Percentiles rank a stretch among this genome's conserved stretches.
phyloP scores from a whole-genome alignment of 768 basidiomycete species.

The Serpula lacrymans region DNA sequence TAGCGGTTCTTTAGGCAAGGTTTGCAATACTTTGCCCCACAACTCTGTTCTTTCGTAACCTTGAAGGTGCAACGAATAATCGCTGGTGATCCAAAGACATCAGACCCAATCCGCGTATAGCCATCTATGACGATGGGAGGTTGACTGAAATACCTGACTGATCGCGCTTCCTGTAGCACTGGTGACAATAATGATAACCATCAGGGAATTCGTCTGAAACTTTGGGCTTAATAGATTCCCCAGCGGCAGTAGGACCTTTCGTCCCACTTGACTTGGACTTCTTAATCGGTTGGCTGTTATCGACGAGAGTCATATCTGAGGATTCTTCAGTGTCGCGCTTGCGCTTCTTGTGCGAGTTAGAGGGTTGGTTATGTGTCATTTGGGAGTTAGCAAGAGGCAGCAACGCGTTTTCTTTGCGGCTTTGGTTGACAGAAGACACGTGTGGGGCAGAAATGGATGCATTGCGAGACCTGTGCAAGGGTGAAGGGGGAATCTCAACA shows the following conservation, averaged over 20 bases:
- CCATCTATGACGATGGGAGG: slow-evolving; percentile 6
- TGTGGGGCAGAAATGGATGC: slow-evolving; percentile 17
- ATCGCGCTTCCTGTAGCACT: slow-evolving; percentile 64
- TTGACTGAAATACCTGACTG: slow-evolving; percentile 32
- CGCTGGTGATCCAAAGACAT: too few relatives aligned
- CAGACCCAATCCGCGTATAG: slow-evolving; percentile 4
- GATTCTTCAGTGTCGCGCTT: slow-evolving; percentile 35
- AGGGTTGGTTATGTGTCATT: slow-evolving; percentile 25
- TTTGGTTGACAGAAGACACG: slow-evolving; percentile 23
- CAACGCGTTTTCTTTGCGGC: slow-evolving; percentile 44
- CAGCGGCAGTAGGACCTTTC: slow-evolving; percentile 12
- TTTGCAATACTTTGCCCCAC: slow-evolving; percentile 59
- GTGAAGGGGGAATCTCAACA: slow-evolving; percentile 57
- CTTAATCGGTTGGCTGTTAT: slow-evolving; percentile 25
- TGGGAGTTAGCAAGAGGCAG: slow-evolving; percentile 34
- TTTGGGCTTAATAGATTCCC: slow-evolving; percentile 13
- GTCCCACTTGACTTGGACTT: slow-evolving; percentile 24
- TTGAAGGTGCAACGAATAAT: slow-evolving; percentile 36
- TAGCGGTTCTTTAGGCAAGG: slow-evolving; percentile 69
- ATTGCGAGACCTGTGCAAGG: slow-evolving; percentile 30
- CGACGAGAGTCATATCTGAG: slow-evolving; percentile 18
- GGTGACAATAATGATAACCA: slow-evolving; percentile 61
- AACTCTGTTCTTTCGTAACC: slow-evolving; percentile 37
- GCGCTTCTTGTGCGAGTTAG: slow-evolving; percentile 43
- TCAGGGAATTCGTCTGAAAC: slow-evolving; percentile 29